Evolutionary conservation across 1,139 yeast genomes (phyloP).

Genomic region (Candida sp.): DNA sequence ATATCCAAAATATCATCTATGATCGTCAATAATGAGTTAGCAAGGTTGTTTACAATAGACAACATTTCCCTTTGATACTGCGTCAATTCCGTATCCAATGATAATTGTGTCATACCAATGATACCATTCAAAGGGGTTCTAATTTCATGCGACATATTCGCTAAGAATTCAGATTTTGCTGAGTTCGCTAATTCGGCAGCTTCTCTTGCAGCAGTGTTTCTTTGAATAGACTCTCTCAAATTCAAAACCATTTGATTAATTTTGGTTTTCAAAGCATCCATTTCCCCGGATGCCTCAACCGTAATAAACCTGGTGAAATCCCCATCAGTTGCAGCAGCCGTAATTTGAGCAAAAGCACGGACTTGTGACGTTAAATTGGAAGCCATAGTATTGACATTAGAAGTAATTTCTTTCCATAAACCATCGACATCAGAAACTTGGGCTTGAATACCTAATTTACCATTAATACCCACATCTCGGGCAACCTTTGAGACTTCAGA

Average conservation of each 20-base stretch:
- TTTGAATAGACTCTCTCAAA: slow-evolving; percentile 82
- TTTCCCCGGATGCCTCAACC: slow-evolving; percentile 89
- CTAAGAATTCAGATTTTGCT: slow-evolving; percentile 89
- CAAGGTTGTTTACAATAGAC: slow-evolving; percentile 81
- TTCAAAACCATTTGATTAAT: slow-evolving; percentile 91
- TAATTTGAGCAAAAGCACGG: slow-evolving; percentile 89
- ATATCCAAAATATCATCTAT: slow-evolving; percentile 89
- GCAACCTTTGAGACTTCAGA: slow-evolving; percentile 89
- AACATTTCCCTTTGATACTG: slow-evolving; percentile 91
- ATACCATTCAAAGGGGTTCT: slow-evolving; percentile 93
- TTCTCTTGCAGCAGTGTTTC: slow-evolving; percentile 90
- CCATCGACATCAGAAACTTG: slow-evolving; percentile 92
- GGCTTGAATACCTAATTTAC: slow-evolving; percentile 89
- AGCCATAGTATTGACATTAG: slow-evolving; percentile 94
- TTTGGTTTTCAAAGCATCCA: slow-evolving; percentile 89
- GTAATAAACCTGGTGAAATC: slow-evolving; percentile 88
- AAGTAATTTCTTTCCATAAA: slow-evolving; percentile 86
- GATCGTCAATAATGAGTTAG: slow-evolving; percentile 77
- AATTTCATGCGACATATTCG: slow-evolving; percentile 89
- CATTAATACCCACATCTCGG: slow-evolving; percentile 89
- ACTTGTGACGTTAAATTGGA: slow-evolving; percentile 88
- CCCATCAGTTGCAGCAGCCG: slow-evolving; percentile 94
- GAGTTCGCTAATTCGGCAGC: slow-evolving; percentile 90
- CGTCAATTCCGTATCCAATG: slow-evolving; percentile 81
- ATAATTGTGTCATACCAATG: slow-evolving; percentile 87